Base-by-base conservation (phyloP, 108 stramenopile species). In the Cyclotella baltica region DNA sequence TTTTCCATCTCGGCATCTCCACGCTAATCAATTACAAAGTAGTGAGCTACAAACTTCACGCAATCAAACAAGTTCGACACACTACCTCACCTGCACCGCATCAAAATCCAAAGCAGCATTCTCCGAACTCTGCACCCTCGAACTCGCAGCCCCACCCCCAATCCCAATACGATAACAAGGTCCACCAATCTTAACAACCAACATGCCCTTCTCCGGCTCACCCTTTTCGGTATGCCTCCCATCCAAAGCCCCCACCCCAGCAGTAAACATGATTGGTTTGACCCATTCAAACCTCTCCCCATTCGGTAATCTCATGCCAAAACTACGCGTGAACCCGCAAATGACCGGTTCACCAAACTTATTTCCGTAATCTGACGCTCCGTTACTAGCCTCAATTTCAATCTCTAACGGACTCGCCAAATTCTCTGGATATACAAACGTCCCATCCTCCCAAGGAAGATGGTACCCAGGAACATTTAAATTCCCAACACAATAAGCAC, bases 1-100 rank as follows among this genome's bases (percentile, higher is more conserved):
- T 98, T 98, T 83, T 96, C 97, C 99, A 99, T 99, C 91, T 99
- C 98, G 29, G 99, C 99, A 81, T 99, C 99, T 28, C 99, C 99
- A 31, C 99, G 90, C 83, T 52, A 20, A 43, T 52, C 4, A 20
- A 52, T 20, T 4, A 52, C 9, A 52, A 11, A 4, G 4, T 19
- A 4, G 51, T 52, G 51, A 52, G 20, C 4, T 20, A 20, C 51
- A 20, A 20, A 13, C 40, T 16, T 11, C n/a, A 20, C 4, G 9
- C 19, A 52, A 52, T 52, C 4, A 4, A 4, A 4, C 4, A 8
- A 52, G 20, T 4, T 16, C 9, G 20, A 11, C 51, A 11, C 10
- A 52, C 10, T 52, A 11, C 4, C 51, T 52, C 20, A 52, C 51
- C 51, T 99, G 99, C 19, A 99, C 99, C 18, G 99, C 99, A 85